Evolutionary conservation across 192 early-diverging fungal species (phyloP).

Genomic region (Entomortierella chlamydospora): DNA sequence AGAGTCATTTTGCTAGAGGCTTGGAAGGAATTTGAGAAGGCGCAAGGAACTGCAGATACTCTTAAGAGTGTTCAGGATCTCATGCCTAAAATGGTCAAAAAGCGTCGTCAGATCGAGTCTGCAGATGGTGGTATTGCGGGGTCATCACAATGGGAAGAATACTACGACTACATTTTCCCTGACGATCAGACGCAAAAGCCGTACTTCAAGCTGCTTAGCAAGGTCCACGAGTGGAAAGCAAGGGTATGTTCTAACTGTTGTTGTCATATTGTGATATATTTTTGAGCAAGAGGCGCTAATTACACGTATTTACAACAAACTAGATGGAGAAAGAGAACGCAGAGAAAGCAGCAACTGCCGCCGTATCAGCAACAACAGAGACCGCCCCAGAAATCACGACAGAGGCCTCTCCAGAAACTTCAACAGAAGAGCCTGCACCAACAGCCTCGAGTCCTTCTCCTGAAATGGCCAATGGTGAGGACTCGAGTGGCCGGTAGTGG

Average conservation of each 20-base stretch:
- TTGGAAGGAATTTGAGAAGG: conserved; percentile 89
- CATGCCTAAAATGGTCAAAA: conserved; percentile 94
- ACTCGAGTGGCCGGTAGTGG: no score
- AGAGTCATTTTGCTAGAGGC: conserved; percentile 90
- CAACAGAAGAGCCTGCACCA: not conserved
- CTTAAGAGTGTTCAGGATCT: conserved; percentile 72
- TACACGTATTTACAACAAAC: no score
- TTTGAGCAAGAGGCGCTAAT: no score
- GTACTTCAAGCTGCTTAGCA: conserved; percentile 90
- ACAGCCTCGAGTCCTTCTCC: no score
- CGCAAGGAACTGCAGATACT: conserved; percentile 65
- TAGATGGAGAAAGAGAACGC: conserved; percentile 34
- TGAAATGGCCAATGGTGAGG: no score
- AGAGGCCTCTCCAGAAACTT: not conserved
- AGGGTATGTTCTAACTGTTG: conserved; percentile 5
- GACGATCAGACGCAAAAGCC: conserved; percentile 92
- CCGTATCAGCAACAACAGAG: conserved; percentile 1
- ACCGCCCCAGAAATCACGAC: not conserved
- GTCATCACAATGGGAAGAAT: conserved; percentile 90
- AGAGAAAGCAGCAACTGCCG: conserved; percentile 13
- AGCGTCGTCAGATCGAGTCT: conserved; percentile 76
- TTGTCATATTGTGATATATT: not conserved
- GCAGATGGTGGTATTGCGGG: conserved; percentile 53
- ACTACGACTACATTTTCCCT: conserved; percentile 98
- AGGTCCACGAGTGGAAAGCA: conserved; percentile 88